phyloP scores from a whole-genome alignment of 1,139 yeast genomes.

The Pneumocystis carinii region DNA sequence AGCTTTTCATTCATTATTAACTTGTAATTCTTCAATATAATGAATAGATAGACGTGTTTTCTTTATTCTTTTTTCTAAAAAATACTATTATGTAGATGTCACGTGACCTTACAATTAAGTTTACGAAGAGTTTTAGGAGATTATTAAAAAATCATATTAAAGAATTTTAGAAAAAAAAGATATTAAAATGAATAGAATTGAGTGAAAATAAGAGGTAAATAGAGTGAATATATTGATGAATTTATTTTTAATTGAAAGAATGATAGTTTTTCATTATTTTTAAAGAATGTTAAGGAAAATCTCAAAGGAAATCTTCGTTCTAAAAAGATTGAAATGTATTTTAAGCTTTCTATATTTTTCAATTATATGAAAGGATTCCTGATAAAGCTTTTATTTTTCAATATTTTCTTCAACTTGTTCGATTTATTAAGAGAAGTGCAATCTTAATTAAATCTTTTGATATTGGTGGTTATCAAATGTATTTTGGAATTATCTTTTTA shows the following conservation, averaged over 20 bases:
- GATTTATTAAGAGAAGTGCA: slow-evolving; percentile 13
- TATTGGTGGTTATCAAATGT: not conserved
- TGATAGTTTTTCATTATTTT: not conserved
- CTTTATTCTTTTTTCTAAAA: too few species aligned
- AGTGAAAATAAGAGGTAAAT: not conserved
- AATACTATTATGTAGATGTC: too few species aligned
- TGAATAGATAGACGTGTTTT: too few species aligned
- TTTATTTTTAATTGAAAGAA: not conserved
- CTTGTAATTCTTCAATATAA: too few species aligned
- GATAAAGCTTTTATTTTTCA: slow-evolving; percentile 4
- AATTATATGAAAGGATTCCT: slow-evolving; percentile 5
- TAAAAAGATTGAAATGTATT: slow-evolving; percentile 7
- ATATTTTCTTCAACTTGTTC: slow-evolving; percentile 7
- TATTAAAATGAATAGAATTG: not conserved
- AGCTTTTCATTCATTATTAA: too few species aligned
- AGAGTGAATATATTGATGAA: not conserved
- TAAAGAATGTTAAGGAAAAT: slow-evolving; percentile 1
- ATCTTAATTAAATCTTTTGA: slow-evolving; percentile 1
- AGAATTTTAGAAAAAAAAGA: not conserved
- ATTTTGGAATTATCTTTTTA: slow-evolving; percentile 1
- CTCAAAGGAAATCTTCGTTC: slow-evolving; percentile 4
- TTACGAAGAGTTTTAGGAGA: not conserved
- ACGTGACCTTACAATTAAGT: too few species aligned
- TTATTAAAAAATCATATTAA: not conserved
- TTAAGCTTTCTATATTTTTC: slow-evolving; percentile 4